Conservation (phyloP, 768 basidiomycete species). For the Steccherinum ochraceum region DNA sequence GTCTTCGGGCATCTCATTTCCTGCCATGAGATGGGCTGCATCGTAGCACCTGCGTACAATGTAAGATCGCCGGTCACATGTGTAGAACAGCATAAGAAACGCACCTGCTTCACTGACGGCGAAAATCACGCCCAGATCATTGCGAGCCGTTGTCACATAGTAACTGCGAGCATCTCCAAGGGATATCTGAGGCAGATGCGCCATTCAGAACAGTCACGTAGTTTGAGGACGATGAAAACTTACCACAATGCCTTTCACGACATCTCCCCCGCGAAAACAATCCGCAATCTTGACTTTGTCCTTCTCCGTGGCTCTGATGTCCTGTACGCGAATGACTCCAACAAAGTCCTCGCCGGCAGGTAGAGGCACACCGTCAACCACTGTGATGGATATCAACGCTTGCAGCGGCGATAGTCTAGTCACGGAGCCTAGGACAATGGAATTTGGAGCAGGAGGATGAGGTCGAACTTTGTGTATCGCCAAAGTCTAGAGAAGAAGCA, state of each 20-base stretch:
- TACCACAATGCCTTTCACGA: conserved; percentile 82
- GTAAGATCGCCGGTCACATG: conserved; percentile 1
- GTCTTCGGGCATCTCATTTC: conserved; percentile 87
- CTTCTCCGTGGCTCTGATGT: conserved; percentile 86
- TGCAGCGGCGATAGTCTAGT: conserved; percentile 80
- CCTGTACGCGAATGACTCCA: conserved; percentile 83
- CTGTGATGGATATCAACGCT: conserved; percentile 76
- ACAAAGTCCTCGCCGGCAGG: conserved; percentile 83
- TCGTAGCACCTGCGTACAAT: conserved; percentile 54
- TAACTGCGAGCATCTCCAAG: conserved; percentile 89
- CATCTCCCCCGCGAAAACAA: conserved; percentile 89
- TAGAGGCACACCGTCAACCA: conserved; percentile 82
- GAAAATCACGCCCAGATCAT: conserved; percentile 88
- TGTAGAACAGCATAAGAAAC: too few relatives aligned
- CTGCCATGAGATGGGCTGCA: conserved; percentile 86
- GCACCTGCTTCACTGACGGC: conserved; percentile 82
- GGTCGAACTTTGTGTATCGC: conserved; percentile 62
- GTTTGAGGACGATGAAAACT: conserved; percentile 25
- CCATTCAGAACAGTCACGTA: neutral
- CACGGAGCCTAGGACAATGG: conserved; percentile 77
- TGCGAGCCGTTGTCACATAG: conserved; percentile 85
- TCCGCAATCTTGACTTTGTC: conserved; percentile 86
- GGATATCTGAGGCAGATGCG: conserved; percentile 61
- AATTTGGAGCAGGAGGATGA: conserved; percentile 66
- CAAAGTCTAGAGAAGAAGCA: conserved; percentile 39